Percentiles rank a stretch among this genome's conserved stretches.
These are phyloP conservation scores for Cladosporium colombiae DNA, from an alignment of 2,329 filamentous ascomycete species.

Conservation along the genomic window DNA sequence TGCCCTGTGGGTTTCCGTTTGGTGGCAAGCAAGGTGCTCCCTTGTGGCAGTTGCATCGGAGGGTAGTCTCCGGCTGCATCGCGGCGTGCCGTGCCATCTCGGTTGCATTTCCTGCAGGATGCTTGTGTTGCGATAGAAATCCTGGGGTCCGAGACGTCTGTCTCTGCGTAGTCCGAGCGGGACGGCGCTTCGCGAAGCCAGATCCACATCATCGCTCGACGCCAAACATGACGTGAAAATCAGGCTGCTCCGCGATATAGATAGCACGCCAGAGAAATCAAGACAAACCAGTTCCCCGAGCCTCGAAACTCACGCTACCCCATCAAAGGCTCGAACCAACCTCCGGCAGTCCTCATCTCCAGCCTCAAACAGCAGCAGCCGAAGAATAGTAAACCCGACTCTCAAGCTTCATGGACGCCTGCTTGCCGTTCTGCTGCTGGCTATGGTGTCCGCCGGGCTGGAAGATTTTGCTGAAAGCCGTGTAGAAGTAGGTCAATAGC, in stretches of 20 bases:
- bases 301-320: not conserved
- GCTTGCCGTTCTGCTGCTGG: not conserved
- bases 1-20: not conserved
- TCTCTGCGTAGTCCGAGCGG: not conserved
- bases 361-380: constrained; percentile 11
- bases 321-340: no score
- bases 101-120: not conserved
- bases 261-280: not conserved
- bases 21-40: not conserved
- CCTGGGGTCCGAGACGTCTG: not conserved
- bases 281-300: not conserved
- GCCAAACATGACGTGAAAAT: not conserved
- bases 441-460: constrained; percentile 21
- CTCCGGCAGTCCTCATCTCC: not conserved
- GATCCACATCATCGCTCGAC: not conserved
- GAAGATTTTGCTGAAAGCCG: constrained; percentile 22
- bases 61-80: not conserved
- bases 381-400: constrained; percentile 17
- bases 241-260: not conserved
- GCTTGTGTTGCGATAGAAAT: not conserved
- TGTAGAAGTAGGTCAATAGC: constrained; percentile 26
- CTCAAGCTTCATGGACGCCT: not conserved
- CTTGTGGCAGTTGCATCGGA: not conserved
- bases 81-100: not conserved
- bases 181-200: not conserved